Conservation (phyloP, 176 grass and related monocot genomes). For the Bolboschoenus planiculmis region DNA sequence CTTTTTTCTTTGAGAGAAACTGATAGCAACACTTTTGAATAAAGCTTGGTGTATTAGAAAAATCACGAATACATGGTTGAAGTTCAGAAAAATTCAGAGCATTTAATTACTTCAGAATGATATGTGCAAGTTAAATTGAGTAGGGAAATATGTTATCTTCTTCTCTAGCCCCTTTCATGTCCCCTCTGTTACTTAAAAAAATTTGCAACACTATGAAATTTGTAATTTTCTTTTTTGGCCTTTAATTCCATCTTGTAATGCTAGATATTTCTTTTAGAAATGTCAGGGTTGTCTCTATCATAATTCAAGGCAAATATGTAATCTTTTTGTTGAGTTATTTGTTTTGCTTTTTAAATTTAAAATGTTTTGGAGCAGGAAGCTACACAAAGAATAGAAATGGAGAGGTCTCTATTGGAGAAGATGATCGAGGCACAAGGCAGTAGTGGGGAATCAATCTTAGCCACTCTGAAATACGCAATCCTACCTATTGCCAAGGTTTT, state of each 20-base stretch:
- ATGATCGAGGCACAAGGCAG: slow-evolving; percentile 51
- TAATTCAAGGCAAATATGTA: neutral
- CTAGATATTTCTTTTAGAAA: neutral
- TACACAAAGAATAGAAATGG: slow-evolving; percentile 35
- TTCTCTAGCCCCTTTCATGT: neutral
- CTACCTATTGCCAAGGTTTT: slow-evolving; percentile 97
- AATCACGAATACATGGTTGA: neutral
- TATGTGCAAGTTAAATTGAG: neutral
- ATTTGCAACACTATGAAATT: too few relatives aligned
- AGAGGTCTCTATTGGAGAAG: slow-evolving; percentile 62
- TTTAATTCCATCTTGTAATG: neutral
- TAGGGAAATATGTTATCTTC: neutral
- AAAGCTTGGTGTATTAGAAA: neutral
- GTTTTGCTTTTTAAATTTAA: neutral
- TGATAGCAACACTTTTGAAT: too few relatives aligned
- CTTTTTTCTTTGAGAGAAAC: too few relatives aligned
- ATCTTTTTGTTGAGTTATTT: neutral
- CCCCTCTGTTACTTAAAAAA: too few relatives aligned
- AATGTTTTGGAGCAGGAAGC: neutral
- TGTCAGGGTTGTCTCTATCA: neutral
- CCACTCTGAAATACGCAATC: slow-evolving; percentile 70
- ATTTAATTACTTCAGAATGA: neutral
- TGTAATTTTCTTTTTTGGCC: neutral
- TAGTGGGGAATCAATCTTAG: slow-evolving; percentile 47
- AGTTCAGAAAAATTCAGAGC: neutral